Evolutionary conservation across 768 basidiomycete species (phyloP).

Genomic region (Trametes sanguinea): DNA sequence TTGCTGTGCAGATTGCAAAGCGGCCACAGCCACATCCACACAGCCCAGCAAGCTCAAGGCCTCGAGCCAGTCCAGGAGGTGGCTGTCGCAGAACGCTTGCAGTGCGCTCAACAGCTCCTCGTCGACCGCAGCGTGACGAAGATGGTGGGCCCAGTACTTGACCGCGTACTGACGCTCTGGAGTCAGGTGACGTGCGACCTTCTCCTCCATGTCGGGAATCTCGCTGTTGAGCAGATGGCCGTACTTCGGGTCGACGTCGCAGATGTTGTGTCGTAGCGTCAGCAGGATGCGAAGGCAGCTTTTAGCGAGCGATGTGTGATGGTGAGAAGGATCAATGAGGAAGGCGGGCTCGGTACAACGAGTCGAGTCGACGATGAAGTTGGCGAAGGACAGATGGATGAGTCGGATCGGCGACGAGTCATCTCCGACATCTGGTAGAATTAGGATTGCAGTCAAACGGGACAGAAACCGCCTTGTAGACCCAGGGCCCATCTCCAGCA

Average conservation of each 20-base stretch:
- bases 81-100: conserved; percentile 15
- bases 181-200: conserved; percentile 15
- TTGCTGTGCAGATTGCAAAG: no score
- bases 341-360: conserved; percentile 20
- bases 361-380: conserved; percentile 20
- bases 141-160: conserved; percentile 16
- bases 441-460: neutral
- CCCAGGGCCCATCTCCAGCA: neutral
- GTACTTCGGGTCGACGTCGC: neutral
- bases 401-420: neutral
- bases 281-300: neutral
- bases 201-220: neutral
- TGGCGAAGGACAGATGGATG: conserved; percentile 27
- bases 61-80: conserved; percentile 31
- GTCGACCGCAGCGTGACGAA: neutral
- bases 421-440: neutral
- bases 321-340: conserved; percentile 1
- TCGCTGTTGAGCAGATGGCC: conserved; percentile 6
- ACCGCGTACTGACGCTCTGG: conserved; percentile 26
- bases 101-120: neutral
- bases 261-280: conserved; percentile 8
- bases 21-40: no score
- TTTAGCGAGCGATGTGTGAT: neutral
- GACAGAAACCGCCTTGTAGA: neutral
- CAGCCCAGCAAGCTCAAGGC: conserved; percentile 9